Percentiles rank a stretch among this genome's conserved stretches.
These are phyloP conservation scores for Gynostemma pentaphyllum DNA, from an alignment of 306 rosid genomes.

Conservation along the genomic window DNA sequence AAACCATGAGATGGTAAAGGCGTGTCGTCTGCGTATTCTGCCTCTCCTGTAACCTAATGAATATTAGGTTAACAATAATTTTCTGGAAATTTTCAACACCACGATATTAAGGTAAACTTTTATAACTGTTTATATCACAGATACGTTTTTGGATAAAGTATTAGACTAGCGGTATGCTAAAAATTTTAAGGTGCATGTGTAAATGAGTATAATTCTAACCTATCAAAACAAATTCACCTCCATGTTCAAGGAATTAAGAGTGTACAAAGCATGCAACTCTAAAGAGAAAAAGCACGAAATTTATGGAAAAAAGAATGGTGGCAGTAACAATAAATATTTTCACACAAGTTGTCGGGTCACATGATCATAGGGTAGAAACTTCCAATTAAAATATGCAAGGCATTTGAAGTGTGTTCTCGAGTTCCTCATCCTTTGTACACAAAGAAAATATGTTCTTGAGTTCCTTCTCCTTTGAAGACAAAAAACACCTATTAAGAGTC, in stretches of 20 bases:
- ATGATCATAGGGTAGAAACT: neutral
- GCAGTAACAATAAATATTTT: neutral
- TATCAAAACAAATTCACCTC: neutral
- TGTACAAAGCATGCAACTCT: neutral
- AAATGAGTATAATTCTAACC: neutral
- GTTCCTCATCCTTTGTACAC: too few species aligned
- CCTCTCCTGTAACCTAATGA: conserved; percentile 85
- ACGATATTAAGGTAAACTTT: neutral
- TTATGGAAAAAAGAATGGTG: neutral
- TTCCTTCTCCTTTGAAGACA: too few species aligned
- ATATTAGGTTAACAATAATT: conserved; percentile 10
- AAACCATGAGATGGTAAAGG: conserved; percentile 56
- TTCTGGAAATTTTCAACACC: neutral
- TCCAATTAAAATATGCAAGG: neutral
- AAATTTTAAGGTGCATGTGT: neutral
- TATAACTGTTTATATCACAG: neutral
- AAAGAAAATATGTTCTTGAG: too few species aligned
- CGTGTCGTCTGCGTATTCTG: conserved; percentile 73
- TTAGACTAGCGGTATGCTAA: neutral
- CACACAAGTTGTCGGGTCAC: neutral
- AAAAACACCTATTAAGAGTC: too few species aligned
- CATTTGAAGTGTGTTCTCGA: too few species aligned
- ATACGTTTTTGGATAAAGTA: neutral
- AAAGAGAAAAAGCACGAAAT: neutral
- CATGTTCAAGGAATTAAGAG: neutral